A percentile compares a stretch with the other conserved stretches of the same genome.
These are phyloP conservation scores for Aspergillus haitiensis DNA, from an alignment of 495 filamentous ascomycete species.

Conservation along the genomic window DNA sequence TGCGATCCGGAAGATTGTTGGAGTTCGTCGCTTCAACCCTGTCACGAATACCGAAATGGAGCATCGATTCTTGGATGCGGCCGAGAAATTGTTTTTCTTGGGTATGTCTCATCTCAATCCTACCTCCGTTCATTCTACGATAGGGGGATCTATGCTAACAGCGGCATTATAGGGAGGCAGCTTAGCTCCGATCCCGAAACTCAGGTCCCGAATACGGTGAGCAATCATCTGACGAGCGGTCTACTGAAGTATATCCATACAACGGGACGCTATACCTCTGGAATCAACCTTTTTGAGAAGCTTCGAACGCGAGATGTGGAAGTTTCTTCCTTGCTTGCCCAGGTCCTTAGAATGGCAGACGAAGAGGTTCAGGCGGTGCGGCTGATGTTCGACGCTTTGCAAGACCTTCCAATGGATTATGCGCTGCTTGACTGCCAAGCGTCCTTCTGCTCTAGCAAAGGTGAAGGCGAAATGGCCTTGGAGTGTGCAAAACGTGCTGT, in stretches of 20 bases:
- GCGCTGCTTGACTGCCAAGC: slow-evolving; percentile 91
- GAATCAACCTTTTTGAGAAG: slow-evolving; percentile 98
- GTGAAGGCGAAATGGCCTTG: slow-evolving; percentile 78
- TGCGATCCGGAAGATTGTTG: slow-evolving; percentile 88
- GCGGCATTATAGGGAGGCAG: slow-evolving; percentile 69
- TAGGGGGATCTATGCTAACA: slow-evolving; percentile 25
- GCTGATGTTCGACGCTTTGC: slow-evolving; percentile 80
- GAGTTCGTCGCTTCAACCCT: slow-evolving; percentile 92
- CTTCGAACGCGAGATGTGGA: slow-evolving; percentile 86
- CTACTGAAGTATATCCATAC: slow-evolving; percentile 96
- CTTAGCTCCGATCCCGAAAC: slow-evolving; percentile 96
- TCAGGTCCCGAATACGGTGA: slow-evolving; percentile 94
- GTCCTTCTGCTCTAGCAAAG: slow-evolving; percentile 87
- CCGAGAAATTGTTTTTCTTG: slow-evolving; percentile 91
- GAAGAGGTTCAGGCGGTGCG: slow-evolving; percentile 94
- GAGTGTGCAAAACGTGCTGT: slow-evolving; percentile 93
- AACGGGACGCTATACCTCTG: slow-evolving; percentile 90
- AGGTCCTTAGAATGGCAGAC: slow-evolving; percentile 86
- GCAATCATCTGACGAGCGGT: slow-evolving; percentile 90
- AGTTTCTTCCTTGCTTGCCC: slow-evolving; percentile 87
- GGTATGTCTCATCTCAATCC: slow-evolving; percentile 49
- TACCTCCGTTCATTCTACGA: not conserved
- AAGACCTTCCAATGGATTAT: slow-evolving; percentile 94
- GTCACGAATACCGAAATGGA: slow-evolving; percentile 96
- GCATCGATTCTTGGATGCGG: slow-evolving; percentile 93